These are phyloP conservation scores for Termitomyces sp. DNA, from an alignment of 768 basidiomycete genomes.

Conservation along the genomic window DNA sequence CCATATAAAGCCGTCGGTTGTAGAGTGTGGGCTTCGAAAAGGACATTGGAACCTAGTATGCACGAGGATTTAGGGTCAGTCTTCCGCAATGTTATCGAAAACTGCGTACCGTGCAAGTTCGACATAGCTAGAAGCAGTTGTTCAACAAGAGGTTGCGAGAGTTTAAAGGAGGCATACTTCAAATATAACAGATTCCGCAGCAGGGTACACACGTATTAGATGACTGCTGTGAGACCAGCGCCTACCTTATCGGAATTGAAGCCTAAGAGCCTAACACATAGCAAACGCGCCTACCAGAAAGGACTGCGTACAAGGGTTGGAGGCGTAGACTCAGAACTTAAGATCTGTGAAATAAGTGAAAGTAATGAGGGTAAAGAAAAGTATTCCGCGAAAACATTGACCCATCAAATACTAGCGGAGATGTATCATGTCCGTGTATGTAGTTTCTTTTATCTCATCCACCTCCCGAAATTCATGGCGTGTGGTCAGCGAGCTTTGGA, in stretches of 20 bases:
- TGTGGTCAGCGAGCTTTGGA: too few relatives aligned
- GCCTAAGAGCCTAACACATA: neutral
- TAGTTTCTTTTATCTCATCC: too few relatives aligned
- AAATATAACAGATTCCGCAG: neutral
- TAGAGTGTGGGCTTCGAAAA: neutral
- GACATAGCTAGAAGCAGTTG: neutral
- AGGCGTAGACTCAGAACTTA: neutral
- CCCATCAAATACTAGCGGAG: neutral
- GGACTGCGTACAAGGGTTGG: neutral
- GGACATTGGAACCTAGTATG: neutral
- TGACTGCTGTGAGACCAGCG: neutral
- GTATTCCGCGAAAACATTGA: neutral
- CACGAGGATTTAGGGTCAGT: neutral
- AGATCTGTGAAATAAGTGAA: neutral
- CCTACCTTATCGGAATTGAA: too few relatives aligned
- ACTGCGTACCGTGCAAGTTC: neutral
- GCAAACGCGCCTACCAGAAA: neutral
- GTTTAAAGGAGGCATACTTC: neutral
- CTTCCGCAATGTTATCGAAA: neutral
- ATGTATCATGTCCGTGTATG: neutral
- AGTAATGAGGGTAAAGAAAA: neutral
- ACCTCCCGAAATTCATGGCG: too few relatives aligned
- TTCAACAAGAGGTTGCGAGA: neutral
- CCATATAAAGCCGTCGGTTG: constrained; percentile 20
- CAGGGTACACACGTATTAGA: too few relatives aligned